These are phyloP conservation scores for Adansonia rubrostipa DNA, from an alignment of 441 rosid species.

Conservation along the genomic window DNA sequence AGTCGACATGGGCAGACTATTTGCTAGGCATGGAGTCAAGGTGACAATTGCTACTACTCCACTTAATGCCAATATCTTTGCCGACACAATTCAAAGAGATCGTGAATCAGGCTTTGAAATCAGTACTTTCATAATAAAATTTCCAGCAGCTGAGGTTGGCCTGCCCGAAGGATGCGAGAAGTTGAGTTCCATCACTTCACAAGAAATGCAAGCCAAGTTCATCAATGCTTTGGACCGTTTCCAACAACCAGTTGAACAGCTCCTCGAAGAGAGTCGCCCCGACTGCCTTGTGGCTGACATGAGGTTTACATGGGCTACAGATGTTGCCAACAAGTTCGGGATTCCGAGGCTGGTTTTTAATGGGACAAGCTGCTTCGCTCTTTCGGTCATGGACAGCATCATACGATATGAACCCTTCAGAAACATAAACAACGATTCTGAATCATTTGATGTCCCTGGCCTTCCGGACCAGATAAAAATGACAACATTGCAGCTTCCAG, in stretches of 20 bases:
- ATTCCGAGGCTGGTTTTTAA: constrained; percentile 49
- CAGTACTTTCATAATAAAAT: constrained; percentile 13
- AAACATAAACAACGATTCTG: constrained; percentile 32
- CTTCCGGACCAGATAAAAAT: neutral
- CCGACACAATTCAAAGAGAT: constrained; percentile 17
- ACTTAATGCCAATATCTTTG: constrained; percentile 23
- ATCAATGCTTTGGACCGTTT: no score
- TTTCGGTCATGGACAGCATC: constrained; percentile 24
- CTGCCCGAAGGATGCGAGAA: constrained; percentile 29
- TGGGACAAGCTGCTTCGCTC: constrained; percentile 42
- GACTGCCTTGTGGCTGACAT: constrained; percentile 41
- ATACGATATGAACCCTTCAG: constrained; percentile 31
- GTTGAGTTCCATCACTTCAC: neutral
- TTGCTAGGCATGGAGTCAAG: constrained; percentile 28
- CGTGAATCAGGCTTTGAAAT: constrained; percentile 26
- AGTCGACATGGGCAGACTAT: constrained; percentile 38
- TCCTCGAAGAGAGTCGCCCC: constrained; percentile 26
- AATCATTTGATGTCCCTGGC: constrained; percentile 47
- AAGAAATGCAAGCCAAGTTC: constrained; percentile 35
- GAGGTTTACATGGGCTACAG: constrained; percentile 45
- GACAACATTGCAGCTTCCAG: neutral
- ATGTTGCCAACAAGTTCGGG: constrained; percentile 40
- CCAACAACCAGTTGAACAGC: constrained; percentile 20
- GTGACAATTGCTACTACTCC: constrained; percentile 33
- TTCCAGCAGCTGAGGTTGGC: constrained; percentile 31